Conservation (phyloP, 1,139 yeast genomes). For the Yamadazyma membranifaciens region DNA sequence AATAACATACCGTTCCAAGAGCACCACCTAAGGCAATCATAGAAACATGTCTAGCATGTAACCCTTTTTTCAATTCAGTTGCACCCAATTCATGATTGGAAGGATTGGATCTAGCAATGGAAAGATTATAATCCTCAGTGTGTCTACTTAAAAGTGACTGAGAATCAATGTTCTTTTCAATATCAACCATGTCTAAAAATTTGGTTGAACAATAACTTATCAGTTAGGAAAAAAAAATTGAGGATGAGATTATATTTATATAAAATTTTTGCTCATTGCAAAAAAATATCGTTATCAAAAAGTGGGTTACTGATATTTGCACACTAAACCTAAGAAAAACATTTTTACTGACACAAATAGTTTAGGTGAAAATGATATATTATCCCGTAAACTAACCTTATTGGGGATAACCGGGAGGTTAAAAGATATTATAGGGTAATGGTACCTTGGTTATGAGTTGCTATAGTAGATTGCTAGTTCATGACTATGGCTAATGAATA, state of each 20-base stretch:
- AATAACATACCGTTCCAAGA: slow-evolving; percentile 58
- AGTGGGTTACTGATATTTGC: slow-evolving; percentile 1
- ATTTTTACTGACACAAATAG: not conserved
- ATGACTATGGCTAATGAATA: no score
- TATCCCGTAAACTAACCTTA: no score
- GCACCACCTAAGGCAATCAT: slow-evolving; percentile 67
- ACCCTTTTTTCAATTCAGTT: slow-evolving; percentile 55
- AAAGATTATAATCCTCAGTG: slow-evolving; percentile 49
- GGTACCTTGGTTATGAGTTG: no score
- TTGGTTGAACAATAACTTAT: no score
- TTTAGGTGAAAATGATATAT: not conserved
- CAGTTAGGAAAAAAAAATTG: not conserved
- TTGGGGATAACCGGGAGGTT: no score
- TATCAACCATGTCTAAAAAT: slow-evolving; percentile 13
- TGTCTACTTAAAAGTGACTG: slow-evolving; percentile 40
- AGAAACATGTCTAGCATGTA: slow-evolving; percentile 69
- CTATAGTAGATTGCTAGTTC: no score
- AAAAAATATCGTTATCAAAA: not conserved
- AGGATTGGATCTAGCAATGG: slow-evolving; percentile 47
- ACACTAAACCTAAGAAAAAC: not conserved
- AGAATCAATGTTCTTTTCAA: slow-evolving; percentile 26
- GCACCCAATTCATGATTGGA: slow-evolving; percentile 41
- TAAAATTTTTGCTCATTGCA: not conserved
- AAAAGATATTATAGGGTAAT: no score
- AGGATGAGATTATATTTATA: slow-evolving; percentile 1